Conservation (phyloP, 108 stramenopile species). For the Fragilaria crotonensis region DNA sequence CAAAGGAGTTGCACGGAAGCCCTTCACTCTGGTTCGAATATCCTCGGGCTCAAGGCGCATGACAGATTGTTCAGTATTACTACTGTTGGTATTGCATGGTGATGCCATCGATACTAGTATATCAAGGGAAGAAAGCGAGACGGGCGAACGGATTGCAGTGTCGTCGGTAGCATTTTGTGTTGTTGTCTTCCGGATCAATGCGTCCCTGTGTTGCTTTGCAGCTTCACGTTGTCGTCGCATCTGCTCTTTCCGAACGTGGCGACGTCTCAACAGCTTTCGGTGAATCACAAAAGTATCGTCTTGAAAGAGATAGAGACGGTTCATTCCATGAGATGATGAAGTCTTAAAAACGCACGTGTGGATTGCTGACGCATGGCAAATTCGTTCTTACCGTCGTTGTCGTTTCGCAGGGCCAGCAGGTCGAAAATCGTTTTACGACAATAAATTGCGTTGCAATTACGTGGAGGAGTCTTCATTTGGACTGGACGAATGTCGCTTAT, state of each 20-base stretch:
- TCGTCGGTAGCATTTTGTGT: not conserved
- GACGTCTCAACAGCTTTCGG: conserved; percentile 7
- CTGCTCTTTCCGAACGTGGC: conserved; percentile 13
- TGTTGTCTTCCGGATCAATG: not conserved
- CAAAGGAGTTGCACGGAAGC: no score
- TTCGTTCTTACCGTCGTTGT: not conserved
- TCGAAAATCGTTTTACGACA: not conserved
- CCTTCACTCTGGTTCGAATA: no score
- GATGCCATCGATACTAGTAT: not conserved
- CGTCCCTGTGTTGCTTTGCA: not conserved
- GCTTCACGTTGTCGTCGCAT: not conserved
- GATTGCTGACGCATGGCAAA: no score
- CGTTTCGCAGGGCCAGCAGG: not conserved
- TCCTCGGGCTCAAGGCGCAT: no score
- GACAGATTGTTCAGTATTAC: not conserved
- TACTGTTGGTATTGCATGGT: not conserved
- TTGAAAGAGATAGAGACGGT: not conserved
- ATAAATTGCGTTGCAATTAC: not conserved
- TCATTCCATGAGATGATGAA: not conserved
- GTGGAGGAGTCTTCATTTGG: not conserved
- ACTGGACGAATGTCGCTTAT: not conserved
- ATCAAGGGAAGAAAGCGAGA: not conserved
- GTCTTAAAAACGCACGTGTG: not conserved
- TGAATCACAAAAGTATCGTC: conserved; percentile 6
- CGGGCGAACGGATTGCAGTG: not conserved